Percentiles rank a stretch among this genome's conserved stretches.
These are phyloP conservation scores for Phyllosticta paracitricarpa DNA, from an alignment of 2,329 filamentous ascomycete genomes.

Conservation along the genomic window DNA sequence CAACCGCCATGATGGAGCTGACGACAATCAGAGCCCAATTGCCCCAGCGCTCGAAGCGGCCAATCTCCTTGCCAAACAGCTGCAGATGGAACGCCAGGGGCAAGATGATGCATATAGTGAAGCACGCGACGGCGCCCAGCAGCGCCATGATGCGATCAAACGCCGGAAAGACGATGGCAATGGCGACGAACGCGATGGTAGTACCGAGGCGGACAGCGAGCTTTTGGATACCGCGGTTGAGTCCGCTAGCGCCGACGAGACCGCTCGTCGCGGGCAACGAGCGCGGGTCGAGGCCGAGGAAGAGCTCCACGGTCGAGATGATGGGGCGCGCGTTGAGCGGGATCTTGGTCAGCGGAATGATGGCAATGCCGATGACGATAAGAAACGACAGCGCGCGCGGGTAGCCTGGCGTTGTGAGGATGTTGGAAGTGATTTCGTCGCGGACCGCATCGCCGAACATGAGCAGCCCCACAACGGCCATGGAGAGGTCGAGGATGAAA, in stretches of 20 bases:
- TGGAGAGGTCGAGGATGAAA: conserved; percentile 68
- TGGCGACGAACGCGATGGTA: conserved; percentile 61
- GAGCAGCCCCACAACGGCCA: conserved; percentile 73
- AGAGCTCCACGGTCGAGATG: conserved; percentile 70
- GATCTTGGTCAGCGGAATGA: conserved; percentile 94
- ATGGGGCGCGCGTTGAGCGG: conserved; percentile 78
- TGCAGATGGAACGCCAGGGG: conserved; percentile 84
- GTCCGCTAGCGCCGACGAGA: conserved; percentile 44
- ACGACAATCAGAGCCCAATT: conserved; percentile 61
- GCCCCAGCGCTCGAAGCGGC: conserved; percentile 50
- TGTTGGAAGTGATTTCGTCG: conserved; percentile 85
- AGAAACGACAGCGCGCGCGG: conserved; percentile 63
- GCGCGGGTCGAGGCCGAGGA: conserved; percentile 60
- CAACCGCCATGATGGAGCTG: conserved; percentile 58
- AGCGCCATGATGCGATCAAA: conserved; percentile 90
- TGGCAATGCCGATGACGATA: conserved; percentile 77
- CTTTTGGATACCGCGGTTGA: conserved; percentile 50
- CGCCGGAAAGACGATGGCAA: conserved; percentile 63
- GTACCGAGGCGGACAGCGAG: conserved; percentile 54
- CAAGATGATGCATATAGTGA: conserved; percentile 87
- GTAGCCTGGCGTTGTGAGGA: conserved; percentile 66
- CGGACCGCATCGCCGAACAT: conserved; percentile 91
- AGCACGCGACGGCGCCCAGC: conserved; percentile 81
- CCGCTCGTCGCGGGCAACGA: conserved; percentile 40
- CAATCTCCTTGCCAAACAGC: conserved; percentile 69